Evolutionary conservation across 805 yeast genomes (phyloP), one percentile per base, ranked within the genome.

Genomic region (Candida pini): DNA sequence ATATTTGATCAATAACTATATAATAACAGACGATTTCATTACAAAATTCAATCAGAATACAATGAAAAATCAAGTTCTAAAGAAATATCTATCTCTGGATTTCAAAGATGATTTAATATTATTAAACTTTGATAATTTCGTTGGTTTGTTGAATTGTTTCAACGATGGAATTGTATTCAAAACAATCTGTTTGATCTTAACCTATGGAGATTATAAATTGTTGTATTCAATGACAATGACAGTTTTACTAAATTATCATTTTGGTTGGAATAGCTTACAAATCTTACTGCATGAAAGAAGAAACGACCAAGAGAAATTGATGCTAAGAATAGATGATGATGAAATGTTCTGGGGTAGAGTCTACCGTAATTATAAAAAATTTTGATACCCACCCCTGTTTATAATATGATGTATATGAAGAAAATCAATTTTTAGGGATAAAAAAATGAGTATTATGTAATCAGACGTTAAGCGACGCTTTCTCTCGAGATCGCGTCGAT

Each of bases 221-320:
- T 41, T 66, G 15, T 53, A 62, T 18, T 57, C 76, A 0, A 48
- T 69, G 14, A 43, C 64, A 5, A 35, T 69, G 23, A 64, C 66
- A 17, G 54, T 73, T 4, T 45, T 72, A 19, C 53, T 67, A 28
- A 68, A 73, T 40, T 66, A 70, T 48, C 78, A 73, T 51, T 71
- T 66, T 51, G 79, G 79, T 2, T 73, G 61, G 61, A 53, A 51
- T 32, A 54, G 43, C 35, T 33, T 59, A n/a, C 61, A 58, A 30
- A 35, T 51, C 21, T 45, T 54, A 4, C 30, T 54, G 6, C 44
- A 44, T 30, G 29, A 27, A 28, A 32, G 16, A 35, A 32, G 16
- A 35, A 43, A 35, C 28, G 20, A 30, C 24, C 24, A 28, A 26
- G 49, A 22, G 31, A 43, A 35, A 17, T 33, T 32, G 31, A 44